Evolutionary conservation across 2,329 filamentous ascomycete species (phyloP), one percentile per base, ranked within the genome.

Genomic region (Colletotrichum sp.): DNA sequence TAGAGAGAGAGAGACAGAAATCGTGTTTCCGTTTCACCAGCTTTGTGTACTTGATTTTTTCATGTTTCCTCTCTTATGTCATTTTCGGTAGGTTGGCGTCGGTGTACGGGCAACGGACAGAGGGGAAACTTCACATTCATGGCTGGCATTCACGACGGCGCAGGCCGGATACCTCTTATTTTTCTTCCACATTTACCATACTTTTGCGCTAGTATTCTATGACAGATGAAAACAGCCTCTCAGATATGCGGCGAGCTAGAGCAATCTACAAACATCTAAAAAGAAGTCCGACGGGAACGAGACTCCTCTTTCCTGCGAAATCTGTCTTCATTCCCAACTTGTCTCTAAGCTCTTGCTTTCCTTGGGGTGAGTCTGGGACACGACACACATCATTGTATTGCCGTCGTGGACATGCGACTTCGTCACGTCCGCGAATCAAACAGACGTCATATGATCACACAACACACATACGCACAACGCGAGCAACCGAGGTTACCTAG

Each of bases 111-210:
- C 39, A 57, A 67, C 19, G 69, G 69, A 62, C 67, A 67, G 52
- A 76, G 59, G 67, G 62, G 44, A 69, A 52, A 59, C 63, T 16
- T 68, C 69, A 71, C 6, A 52, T 22, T 63, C 62, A 57, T 64
- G 66, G 25, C 30, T 75, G 36, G 72, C 72, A 75, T 75, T 75
- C 75, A 52, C 71, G 65, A 75, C 36, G 71, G 71, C 75, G 75
- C 69, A 67, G 72, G 69, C 72, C 72, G 69, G 72, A 27, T 72
- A 62, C 36, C 39, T 30, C 52, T 67, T 36, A 36, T 44, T 36
- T 55, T 55, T 29, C 36, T 66, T 19, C 11, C 36, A 5, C n/a
- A 15, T 67, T 49, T 34, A 32, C 29, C 30, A 25, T 12, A 32
- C 13, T 27, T 32, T 62, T 27, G 25, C 62, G 19, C 64, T 39